Percentiles rank a stretch among this genome's conserved stretches.
phyloP scores from a whole-genome alignment of 2,329 filamentous ascomycete species.

The Exophiala bonariae region DNA sequence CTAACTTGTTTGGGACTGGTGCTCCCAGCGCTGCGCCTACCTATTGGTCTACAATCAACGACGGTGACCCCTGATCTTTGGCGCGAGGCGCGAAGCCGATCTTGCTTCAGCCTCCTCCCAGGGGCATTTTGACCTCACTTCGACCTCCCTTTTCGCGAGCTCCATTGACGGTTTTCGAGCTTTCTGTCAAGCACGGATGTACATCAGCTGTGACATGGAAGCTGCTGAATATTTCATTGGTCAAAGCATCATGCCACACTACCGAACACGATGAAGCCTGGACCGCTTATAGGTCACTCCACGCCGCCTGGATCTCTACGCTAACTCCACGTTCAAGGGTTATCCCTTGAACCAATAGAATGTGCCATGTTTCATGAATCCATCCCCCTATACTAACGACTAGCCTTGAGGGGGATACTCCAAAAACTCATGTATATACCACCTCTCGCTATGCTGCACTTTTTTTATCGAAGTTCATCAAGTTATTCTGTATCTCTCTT shows the following conservation, averaged over 20 bases:
- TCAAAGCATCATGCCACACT: too few species aligned
- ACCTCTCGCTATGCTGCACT: too few species aligned
- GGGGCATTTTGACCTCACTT: slow-evolving; percentile 5
- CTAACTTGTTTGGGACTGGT: slow-evolving; percentile 5
- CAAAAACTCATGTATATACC: too few species aligned
- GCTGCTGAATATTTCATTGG: too few species aligned
- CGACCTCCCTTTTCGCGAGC: not conserved
- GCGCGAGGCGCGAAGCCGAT: too few species aligned
- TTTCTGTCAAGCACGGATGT: too few species aligned
- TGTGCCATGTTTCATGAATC: slow-evolving; percentile 20
- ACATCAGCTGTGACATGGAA: too few species aligned
- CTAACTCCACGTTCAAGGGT: too few species aligned
- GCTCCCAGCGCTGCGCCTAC: slow-evolving; percentile 3
- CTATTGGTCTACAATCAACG: slow-evolving; percentile 17
- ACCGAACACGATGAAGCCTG: too few species aligned
- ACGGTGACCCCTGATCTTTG: not conserved
- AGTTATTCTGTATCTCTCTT: too few species aligned
- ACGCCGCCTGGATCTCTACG: not conserved
- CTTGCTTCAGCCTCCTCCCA: slow-evolving; percentile 18
- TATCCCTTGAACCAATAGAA: slow-evolving; percentile 15
- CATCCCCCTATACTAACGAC: slow-evolving; percentile 13
- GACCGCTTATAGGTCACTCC: not conserved
- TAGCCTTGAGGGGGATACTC: too few species aligned
- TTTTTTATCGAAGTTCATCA: too few species aligned
- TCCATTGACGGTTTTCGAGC: not conserved